phyloP scores from a whole-genome alignment of 2,329 filamentous ascomycete genomes.

The Samsoniella hepiali region DNA sequence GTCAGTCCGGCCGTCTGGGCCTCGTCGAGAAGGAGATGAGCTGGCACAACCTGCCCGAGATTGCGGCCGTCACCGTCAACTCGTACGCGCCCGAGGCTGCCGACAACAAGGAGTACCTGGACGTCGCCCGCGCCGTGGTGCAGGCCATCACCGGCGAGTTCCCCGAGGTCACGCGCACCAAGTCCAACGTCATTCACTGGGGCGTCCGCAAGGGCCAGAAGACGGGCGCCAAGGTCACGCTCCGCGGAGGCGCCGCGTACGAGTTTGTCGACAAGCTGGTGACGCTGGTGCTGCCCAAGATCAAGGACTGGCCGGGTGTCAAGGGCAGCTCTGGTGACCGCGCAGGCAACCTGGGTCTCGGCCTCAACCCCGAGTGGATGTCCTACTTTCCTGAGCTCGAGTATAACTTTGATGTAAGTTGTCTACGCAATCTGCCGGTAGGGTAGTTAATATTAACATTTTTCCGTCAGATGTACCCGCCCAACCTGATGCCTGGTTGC shows the following conservation, averaged over 20 bases:
- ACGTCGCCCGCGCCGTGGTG: conserved; percentile 78
- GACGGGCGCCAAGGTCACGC: conserved; percentile 71
- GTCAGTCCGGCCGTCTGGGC: conserved; percentile 59
- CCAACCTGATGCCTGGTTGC: conserved; percentile 77
- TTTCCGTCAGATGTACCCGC: conserved; percentile 51
- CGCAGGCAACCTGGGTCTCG: conserved; percentile 82
- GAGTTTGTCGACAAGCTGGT: conserved; percentile 89
- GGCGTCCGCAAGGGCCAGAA: conserved; percentile 67
- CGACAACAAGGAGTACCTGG: conserved; percentile 69
- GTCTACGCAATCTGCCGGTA: not conserved
- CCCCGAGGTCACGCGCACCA: conserved; percentile 66
- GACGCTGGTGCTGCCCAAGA: conserved; percentile 85
- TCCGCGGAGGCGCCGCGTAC: conserved; percentile 77
- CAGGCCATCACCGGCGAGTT: conserved; percentile 82
- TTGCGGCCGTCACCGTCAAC: conserved; percentile 79
- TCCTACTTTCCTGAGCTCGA: conserved; percentile 91
- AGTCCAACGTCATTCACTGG: conserved; percentile 71
- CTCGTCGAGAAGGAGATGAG: conserved; percentile 70
- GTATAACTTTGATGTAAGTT: conserved; percentile 85
- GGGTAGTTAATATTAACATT: conserved; percentile 17
- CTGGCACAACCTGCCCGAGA: conserved; percentile 80
- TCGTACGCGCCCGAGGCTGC: conserved; percentile 67
- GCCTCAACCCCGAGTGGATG: conserved; percentile 71
- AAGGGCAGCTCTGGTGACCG: conserved; percentile 69
- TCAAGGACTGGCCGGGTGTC: conserved; percentile 90